Base-by-base conservation (phyloP, 768 basidiomycete species). In the Dendrothele bispora region DNA sequence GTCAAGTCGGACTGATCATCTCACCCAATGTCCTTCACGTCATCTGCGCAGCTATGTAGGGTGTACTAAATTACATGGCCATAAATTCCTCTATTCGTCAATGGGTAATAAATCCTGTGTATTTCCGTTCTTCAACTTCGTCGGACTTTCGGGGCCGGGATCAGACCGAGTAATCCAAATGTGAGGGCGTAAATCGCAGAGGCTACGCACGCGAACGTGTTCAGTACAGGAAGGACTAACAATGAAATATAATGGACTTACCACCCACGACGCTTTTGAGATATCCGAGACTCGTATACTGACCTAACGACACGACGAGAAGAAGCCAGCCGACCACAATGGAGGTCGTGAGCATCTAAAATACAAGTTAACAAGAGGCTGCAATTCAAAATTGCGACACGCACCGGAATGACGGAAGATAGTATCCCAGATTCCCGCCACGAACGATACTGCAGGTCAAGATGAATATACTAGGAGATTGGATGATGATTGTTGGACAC, bases 341-440 rank as follows among this genome's bases (percentile, higher is more conserved):
- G 1, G 84, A 81, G 2, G 72, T 67, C 8, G 88, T 90, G 50
- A 91, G 60, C 17, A 80, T 51, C 78, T 80, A 28, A 4, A 41
- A 18, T 20, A 20, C 7, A 25, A 29, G 14, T 26, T 8, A 38
- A 38, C 11, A 42, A 44, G 17, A n/a, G 32, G 17, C 27, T 35
- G 12, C 17, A 38, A 24, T 24, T n/a, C 7, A 1, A n/a, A 4
- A 7, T 25, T 30, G 41, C 10, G 40, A 28, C 12, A 58, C 74
- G 56, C 48, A 78, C 78, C 25, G 86, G 88, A 53, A 90, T 86
- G 7, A 86, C 78, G 2, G 72, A 76, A 1, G 86, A 86, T 25
- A 91, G 65, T 18, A 81, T 67, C 18, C 82, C 82, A 4, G 87
- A 88, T 55, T 86, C 70, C 55, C 84, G 73, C 88, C 88, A 91